These are phyloP conservation scores for Pichia paraexigua DNA, from an alignment of 805 yeast species.

Conservation along the genomic window DNA sequence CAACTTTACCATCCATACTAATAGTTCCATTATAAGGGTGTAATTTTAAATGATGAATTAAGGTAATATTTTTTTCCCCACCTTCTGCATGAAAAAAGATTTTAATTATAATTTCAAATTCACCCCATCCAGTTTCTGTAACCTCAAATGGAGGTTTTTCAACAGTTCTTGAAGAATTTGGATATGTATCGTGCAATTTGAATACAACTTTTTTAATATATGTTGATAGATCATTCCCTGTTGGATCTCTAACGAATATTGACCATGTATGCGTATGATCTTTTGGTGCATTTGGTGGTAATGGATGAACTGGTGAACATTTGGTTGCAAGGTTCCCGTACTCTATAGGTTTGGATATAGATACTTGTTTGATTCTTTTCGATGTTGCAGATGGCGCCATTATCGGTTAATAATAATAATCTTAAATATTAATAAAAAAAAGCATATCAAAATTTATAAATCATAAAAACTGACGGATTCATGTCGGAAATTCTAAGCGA, in stretches of 20 bases:
- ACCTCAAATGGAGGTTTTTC: constrained; percentile 92
- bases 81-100: constrained; percentile 82
- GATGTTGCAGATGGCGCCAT: constrained; percentile 30
- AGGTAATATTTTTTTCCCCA: constrained; percentile 75
- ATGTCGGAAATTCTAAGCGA: not conserved
- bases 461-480: not conserved
- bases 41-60: constrained; percentile 83
- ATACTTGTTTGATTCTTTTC: constrained; percentile 38
- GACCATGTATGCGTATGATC: constrained; percentile 98
- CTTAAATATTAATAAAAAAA: not conserved
- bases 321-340: constrained; percentile 79
- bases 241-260: constrained; percentile 77
- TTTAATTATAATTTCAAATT: constrained; percentile 85
- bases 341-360: constrained; percentile 69
- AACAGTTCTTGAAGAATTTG: constrained; percentile 74
- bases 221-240: constrained; percentile 69
- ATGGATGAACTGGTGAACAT: constrained; percentile 39
- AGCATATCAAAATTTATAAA: not conserved
- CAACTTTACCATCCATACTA: constrained; percentile 34
- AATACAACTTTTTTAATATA: constrained; percentile 86
- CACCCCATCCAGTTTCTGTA: constrained; percentile 99
- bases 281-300: constrained; percentile 57
- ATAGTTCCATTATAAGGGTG: constrained; percentile 62
- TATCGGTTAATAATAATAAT: no score
- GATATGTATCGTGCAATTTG: constrained; percentile 91